Percentiles rank a stretch among this genome's conserved stretches.
phyloP scores from a whole-genome alignment of 2,329 filamentous ascomycete species.

The Cytospora piceae region DNA sequence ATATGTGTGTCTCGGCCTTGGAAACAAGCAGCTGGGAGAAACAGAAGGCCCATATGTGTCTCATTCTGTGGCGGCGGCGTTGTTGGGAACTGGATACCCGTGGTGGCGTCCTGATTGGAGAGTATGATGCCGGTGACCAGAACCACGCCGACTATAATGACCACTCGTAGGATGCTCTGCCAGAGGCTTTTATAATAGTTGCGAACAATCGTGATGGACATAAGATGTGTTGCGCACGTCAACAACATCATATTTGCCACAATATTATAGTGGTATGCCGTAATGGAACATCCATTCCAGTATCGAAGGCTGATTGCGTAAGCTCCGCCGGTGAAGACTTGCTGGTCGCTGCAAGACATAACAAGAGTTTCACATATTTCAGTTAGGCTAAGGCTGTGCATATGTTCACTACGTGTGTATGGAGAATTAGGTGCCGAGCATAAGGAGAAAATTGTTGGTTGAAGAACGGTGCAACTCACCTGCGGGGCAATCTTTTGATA shows the following conservation, averaged over 20 bases:
- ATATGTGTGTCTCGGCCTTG: neutral
- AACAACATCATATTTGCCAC: slow-evolving; percentile 43
- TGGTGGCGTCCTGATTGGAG: slow-evolving; percentile 4
- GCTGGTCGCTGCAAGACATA: slow-evolving; percentile 42
- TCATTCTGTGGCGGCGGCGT: neutral
- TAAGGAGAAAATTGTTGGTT: neutral
- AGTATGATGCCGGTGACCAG: slow-evolving; percentile 38
- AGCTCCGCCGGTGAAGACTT: slow-evolving; percentile 44
- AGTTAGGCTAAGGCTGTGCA: slow-evolving; percentile 31
- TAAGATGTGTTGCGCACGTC: slow-evolving; percentile 43
- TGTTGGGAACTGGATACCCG: neutral
- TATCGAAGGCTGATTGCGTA: slow-evolving; percentile 43
- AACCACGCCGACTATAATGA: slow-evolving; percentile 37
- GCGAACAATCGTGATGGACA: slow-evolving; percentile 40
- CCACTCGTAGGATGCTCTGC: slow-evolving; percentile 39
- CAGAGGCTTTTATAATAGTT: slow-evolving; percentile 41
- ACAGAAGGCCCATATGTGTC: neutral
- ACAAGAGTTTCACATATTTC: slow-evolving; percentile 40
- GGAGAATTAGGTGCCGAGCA: neutral
- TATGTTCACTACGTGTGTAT: neutral
- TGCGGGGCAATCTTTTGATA: neutral
- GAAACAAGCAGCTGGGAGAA: slow-evolving; percentile 8
- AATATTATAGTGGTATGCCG: slow-evolving; percentile 45
- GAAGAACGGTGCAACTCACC: neutral
- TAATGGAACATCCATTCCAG: slow-evolving; percentile 40